phyloP scores from a whole-genome alignment of 192 early-diverging fungal species.

The Bifiguratus adelaidae region DNA sequence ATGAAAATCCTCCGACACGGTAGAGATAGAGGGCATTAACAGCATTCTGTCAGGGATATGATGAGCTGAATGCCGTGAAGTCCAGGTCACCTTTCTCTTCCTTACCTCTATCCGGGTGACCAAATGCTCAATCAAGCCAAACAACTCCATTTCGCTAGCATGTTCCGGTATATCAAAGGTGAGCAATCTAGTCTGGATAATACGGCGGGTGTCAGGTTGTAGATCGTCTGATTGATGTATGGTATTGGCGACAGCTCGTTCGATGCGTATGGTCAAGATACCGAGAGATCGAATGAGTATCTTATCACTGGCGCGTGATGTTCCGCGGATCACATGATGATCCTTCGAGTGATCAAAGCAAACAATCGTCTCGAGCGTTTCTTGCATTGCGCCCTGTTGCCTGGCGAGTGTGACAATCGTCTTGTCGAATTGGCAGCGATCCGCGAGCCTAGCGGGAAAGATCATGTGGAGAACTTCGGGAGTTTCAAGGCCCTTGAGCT shows the following conservation, averaged over 20 bases:
- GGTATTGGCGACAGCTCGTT: constrained; percentile 33
- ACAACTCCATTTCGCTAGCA: constrained; percentile 40
- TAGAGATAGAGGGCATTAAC: constrained; percentile 46
- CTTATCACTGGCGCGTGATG: constrained; percentile 35
- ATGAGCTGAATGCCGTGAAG: background rate
- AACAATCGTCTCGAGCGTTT: too few species aligned
- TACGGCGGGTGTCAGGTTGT: background rate
- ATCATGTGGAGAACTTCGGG: constrained; percentile 73
- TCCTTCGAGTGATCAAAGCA: too few species aligned
- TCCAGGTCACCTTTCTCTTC: background rate
- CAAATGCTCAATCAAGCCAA: constrained; percentile 36
- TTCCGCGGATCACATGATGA: too few species aligned
- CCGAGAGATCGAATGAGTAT: constrained; percentile 30
- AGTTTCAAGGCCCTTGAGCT: constrained; percentile 83
- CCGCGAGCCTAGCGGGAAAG: constrained; percentile 35
- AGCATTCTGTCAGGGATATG: constrained; percentile 34
- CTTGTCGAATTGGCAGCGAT: constrained; percentile 30
- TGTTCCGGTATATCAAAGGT: constrained; percentile 28
- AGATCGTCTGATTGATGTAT: constrained; percentile 1
- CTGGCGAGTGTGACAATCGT: background rate
- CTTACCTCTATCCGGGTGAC: constrained; percentile 49
- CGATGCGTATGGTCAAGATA: constrained; percentile 45
- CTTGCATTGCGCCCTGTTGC: too few species aligned
- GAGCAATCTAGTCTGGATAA: constrained; percentile 10
- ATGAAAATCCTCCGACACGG: constrained; percentile 39